Evolutionary conservation across 164 flowering plant genomes (phyloP), one percentile per base, ranked within the genome.

Genomic region (Cinnamomum micranthum): DNA sequence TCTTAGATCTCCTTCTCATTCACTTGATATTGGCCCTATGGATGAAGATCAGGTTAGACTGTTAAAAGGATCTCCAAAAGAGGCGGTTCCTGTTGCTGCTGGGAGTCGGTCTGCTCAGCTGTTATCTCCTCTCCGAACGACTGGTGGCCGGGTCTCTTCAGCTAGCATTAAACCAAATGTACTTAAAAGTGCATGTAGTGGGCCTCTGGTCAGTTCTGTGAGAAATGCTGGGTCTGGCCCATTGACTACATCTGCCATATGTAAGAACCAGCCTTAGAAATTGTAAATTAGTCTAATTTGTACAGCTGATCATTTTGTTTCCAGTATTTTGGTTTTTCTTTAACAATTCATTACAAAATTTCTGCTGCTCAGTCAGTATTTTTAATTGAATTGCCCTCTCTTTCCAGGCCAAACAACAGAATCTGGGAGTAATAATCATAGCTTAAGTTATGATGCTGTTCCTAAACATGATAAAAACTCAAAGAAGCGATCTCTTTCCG

Each of bases 401-500:
- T 74, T 84, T 82, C 72, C 92, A 93, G 97, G 88, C 77, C 87
- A 84, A 69, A 67, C 84, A 76, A 79, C 77, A 50, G 93, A 90
- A 70, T 71, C 82, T 72, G 84, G 85, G 60, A 50, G 60, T 69
- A 67, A 15, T 78, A 77, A 68, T 63, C 47, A 41, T 19, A 78
- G 72, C 74, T 68, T 90, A 65, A 70, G 72, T 74, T 77, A 50
- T 73, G 88, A 87, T 51, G 59, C 51, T 64, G 77, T 74, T 62
- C 65, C 77, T 9, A 85, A 81, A 67, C 75, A 72, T 72, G 87
- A 91, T 41, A 84, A 79, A 71, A 77, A 80, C 70, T 68, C 82
- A 19, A 82, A 90, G 71, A 96, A 94, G 76, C 94, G 97, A 69
- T 84, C 87, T 55, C 74, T 88, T 78, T 83, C 92, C 17, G 94